Evolutionary conservation across 2,329 filamentous ascomycete genomes (phyloP), one percentile per base, ranked within the genome.

Genomic region (Dothideomycetes sp.): DNA sequence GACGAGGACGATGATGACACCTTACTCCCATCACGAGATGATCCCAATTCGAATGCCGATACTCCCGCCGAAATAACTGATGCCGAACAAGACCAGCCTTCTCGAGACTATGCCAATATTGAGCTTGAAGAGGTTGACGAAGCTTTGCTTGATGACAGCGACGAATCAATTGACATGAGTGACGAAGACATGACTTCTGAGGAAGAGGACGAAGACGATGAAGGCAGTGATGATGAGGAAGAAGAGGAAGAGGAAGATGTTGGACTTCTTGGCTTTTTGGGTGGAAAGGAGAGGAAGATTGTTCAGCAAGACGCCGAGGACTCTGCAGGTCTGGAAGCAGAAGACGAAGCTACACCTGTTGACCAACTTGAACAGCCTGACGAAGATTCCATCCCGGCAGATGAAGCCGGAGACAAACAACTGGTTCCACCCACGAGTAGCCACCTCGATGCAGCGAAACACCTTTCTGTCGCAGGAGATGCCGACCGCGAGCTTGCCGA

Each of bases 41-140:
- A 31, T 9, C 19, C 39, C 30, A 31, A 33, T 36, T 19, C 17
- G 38, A 41, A 37, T 11, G 27, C 36, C 18, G 24, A 42, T 3
- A 35, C 32, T 10, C 37, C 19, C 9, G 40, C 30, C 2, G 11
- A 40, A 9, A 12, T 40, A 3, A 35, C 32, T 9, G 39, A 30
- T 11, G 40, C 30, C 2, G n/a, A 40, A 9, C 37, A 44, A 9
- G 35, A 36, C 3, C 18, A 34, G 19, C 31, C 19, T 18, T 40
- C 42, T 4, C 31, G 31, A 35, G 36, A 42, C 16, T 42, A 42
- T 24, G 55, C 60, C 10, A 55, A 49, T 4, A 52, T 63, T 9
- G 52, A 61, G 40, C 49, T 64, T n/a, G 47, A 49, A 15, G 53
- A 61, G 37, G 62, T 63, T 12, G 62, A 64, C 36, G 56, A 60